A percentile compares a stretch with the other conserved stretches of the same genome.
phyloP scores from a whole-genome alignment of 2,329 filamentous ascomycete genomes.

The Diaporthe ampelina region DNA sequence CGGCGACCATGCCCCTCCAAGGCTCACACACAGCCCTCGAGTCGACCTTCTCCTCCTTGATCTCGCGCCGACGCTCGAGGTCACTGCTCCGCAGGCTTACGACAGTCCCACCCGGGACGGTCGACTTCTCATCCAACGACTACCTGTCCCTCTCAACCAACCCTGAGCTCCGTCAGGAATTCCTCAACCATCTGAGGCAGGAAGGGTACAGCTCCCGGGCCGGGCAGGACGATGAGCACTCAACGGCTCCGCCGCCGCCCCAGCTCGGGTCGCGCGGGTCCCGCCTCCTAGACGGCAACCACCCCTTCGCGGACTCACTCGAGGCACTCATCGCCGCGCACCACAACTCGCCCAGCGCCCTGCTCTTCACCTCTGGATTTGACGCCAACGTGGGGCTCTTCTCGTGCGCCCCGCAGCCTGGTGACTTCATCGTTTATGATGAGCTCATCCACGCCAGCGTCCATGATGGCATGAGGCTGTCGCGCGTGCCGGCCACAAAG shows the following conservation, averaged over 20 bases:
- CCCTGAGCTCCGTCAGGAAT: constrained; percentile 70
- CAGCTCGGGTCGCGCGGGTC: constrained; percentile 66
- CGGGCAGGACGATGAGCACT: background rate
- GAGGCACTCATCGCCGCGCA: constrained; percentile 63
- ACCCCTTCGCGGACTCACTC: constrained; percentile 57
- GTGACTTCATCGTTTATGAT: constrained; percentile 78
- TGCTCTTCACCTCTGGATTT: constrained; percentile 72
- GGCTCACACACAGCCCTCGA: constrained; percentile 8
- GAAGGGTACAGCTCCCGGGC: constrained; percentile 36
- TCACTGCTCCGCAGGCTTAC: constrained; percentile 20
- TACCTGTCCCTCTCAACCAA: constrained; percentile 81
- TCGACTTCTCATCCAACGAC: constrained; percentile 83
- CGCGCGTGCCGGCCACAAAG: constrained; percentile 62
- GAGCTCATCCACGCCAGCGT: constrained; percentile 83
- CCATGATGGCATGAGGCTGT: constrained; percentile 80
- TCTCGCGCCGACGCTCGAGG: constrained; percentile 27
- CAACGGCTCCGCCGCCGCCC: background rate
- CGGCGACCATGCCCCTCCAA: constrained; percentile 6
- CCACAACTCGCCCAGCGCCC: constrained; percentile 59
- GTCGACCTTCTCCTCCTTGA: constrained; percentile 11
- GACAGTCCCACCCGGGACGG: constrained; percentile 6
- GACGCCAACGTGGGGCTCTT: constrained; percentile 77
- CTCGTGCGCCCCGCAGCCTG: constrained; percentile 70
- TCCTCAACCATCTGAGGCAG: constrained; percentile 60
- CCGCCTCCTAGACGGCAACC: constrained; percentile 67